phyloP scores from a whole-genome alignment of 2,329 filamentous ascomycete species.

The Chaetomium globosum region DNA sequence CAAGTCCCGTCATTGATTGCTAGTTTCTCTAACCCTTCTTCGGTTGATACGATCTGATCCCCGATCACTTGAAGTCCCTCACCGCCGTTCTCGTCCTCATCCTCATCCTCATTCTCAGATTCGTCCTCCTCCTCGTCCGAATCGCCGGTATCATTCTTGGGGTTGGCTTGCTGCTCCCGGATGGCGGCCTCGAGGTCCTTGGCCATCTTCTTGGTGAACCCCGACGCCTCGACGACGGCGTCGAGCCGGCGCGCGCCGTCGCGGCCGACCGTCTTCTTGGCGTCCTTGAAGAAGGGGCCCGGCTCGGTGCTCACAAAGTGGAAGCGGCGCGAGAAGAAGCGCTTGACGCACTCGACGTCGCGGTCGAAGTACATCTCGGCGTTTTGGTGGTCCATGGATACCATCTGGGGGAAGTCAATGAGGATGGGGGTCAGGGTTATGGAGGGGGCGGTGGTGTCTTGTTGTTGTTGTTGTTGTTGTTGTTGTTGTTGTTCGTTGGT shows the following conservation, averaged over 20 bases:
- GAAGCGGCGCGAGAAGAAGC: slow-evolving; percentile 88
- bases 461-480: too few relatives aligned
- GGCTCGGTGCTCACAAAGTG: slow-evolving; percentile 79
- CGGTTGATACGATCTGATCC: slow-evolving; percentile 21
- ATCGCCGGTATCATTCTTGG: slow-evolving; percentile 43
- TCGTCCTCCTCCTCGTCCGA: slow-evolving; percentile 41
- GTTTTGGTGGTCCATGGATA: slow-evolving; percentile 90
- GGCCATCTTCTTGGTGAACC: slow-evolving; percentile 95
- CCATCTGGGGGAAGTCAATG: slow-evolving; percentile 98
- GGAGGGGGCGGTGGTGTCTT: slow-evolving; percentile 28
- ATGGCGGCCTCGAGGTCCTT: slow-evolving; percentile 93
- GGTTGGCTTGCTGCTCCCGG: slow-evolving; percentile 66
- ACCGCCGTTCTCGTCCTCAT: slow-evolving; percentile 18
- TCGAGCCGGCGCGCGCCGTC: slow-evolving; percentile 73
- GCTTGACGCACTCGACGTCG: slow-evolving; percentile 92
- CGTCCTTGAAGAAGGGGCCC: slow-evolving; percentile 84
- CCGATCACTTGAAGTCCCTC: slow-evolving; percentile 25
- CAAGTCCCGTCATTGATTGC: slow-evolving; percentile 31
- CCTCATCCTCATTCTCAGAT: slow-evolving; percentile 38
- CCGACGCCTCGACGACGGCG: slow-evolving; percentile 85
- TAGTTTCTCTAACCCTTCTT: slow-evolving; percentile 31
- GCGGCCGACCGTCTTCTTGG: slow-evolving; percentile 71
- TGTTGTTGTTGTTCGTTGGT: too few relatives aligned
- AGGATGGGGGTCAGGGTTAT: slow-evolving; percentile 74
- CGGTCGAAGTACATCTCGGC: slow-evolving; percentile 97